Conservation (phyloP, 441 rosid genomes). For the Erodium moschatum region DNA sequence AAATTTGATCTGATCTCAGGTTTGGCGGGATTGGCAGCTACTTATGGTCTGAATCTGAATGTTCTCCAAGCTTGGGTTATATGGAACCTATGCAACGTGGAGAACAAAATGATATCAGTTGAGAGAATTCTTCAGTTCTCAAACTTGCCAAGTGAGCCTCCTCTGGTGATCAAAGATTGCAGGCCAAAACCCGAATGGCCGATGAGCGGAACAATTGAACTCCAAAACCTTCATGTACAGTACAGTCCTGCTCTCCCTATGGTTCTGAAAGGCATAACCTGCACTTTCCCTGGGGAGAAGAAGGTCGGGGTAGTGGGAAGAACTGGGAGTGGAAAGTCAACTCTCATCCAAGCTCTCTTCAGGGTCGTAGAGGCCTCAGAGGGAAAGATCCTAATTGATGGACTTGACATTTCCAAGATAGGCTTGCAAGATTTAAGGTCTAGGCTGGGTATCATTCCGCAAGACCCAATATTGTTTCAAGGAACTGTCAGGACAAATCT, state of each 20-base stretch:
- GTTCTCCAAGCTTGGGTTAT: slow-evolving; percentile 65
- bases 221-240: slow-evolving; percentile 38
- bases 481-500: slow-evolving; percentile 56
- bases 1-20: slow-evolving; percentile 24
- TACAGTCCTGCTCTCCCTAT: slow-evolving; percentile 48
- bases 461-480: slow-evolving; percentile 58
- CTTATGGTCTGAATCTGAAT: slow-evolving; percentile 54
- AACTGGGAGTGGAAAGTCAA: slow-evolving; percentile 71
- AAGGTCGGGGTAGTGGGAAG: slow-evolving; percentile 63
- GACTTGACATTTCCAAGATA: slow-evolving; percentile 39
- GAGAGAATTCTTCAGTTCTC: slow-evolving; percentile 56
- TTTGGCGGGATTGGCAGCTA: slow-evolving; percentile 43
- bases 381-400: slow-evolving; percentile 50
- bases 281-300: slow-evolving; percentile 48
- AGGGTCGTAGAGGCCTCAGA: slow-evolving; percentile 52
- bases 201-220: slow-evolving; percentile 34
- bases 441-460: slow-evolving; percentile 54
- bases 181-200: slow-evolving; percentile 51
- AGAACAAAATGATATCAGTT: slow-evolving; percentile 67
- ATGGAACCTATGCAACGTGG: slow-evolving; percentile 62
- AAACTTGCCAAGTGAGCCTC: slow-evolving; percentile 47
- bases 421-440: slow-evolving; percentile 64
- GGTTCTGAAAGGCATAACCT: slow-evolving; percentile 51
- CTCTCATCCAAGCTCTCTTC: slow-evolving; percentile 60
- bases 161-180: slow-evolving; percentile 31